phyloP scores from a whole-genome alignment of 176 grass and related monocot genomes.

The Rhipidocladum racemiflorum region DNA sequence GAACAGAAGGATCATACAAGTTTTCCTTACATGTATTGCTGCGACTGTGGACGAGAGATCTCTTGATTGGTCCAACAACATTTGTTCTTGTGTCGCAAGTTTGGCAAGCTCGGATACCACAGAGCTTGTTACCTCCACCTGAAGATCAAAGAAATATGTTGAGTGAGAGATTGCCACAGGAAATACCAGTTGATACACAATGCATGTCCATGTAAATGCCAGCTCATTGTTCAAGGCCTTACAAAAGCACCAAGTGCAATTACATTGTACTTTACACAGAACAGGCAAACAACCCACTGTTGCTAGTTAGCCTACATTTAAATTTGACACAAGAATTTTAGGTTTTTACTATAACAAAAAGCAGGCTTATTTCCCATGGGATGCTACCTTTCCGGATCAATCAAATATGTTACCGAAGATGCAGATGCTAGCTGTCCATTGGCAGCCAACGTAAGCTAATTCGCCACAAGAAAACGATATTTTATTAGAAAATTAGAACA shows the following conservation, averaged over 20 bases:
- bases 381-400: background rate
- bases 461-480: background rate
- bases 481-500: background rate
- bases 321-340: background rate
- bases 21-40: slow-evolving; percentile 70
- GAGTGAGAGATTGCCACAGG: background rate
- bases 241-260: background rate
- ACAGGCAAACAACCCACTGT: background rate
- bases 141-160: slow-evolving; percentile 15
- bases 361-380: background rate
- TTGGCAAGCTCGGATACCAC: slow-evolving; percentile 65
- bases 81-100: slow-evolving; percentile 68
- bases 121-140: slow-evolving; percentile 72
- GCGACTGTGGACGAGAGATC: slow-evolving; percentile 69
- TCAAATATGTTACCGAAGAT: background rate
- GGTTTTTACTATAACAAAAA: background rate
- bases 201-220: background rate
- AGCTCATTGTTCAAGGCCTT: background rate
- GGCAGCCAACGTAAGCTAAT: background rate
- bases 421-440: background rate
- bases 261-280: background rate
- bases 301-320: background rate
- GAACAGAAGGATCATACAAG: background rate
- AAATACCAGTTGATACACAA: background rate
- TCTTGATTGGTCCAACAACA: slow-evolving; percentile 70